phyloP scores from a whole-genome alignment of 768 basidiomycete genomes.

The Phaeotremella skinneri region DNA sequence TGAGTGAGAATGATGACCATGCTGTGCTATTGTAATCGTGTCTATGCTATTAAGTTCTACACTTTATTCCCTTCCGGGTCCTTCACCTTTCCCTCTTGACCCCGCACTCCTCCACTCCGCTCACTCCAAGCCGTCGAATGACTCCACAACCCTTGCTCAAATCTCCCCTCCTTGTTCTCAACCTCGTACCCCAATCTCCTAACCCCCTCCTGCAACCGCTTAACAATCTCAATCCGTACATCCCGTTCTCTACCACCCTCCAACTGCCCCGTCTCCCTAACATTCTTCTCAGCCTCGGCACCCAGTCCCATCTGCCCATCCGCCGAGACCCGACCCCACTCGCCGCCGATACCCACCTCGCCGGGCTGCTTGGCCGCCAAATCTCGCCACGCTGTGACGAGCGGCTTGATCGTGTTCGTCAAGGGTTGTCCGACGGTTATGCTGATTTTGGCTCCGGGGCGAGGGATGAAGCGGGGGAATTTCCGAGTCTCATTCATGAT shows the following conservation, averaged over 20 bases:
- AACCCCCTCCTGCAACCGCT: slow-evolving; percentile 53
- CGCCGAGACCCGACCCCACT: slow-evolving; percentile 30
- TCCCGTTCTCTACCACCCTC: slow-evolving; percentile 49
- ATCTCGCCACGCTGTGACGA: slow-evolving; percentile 45
- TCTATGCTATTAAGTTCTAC: neutral
- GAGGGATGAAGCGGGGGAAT: slow-evolving; percentile 70
- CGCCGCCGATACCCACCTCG: slow-evolving; percentile 37
- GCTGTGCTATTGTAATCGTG: neutral
- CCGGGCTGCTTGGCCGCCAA: slow-evolving; percentile 25
- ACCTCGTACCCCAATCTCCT: slow-evolving; percentile 40
- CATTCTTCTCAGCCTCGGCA: slow-evolving; percentile 31
- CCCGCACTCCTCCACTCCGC: neutral
- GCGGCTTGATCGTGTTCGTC: slow-evolving; percentile 41
- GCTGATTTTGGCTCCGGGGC: slow-evolving; percentile 61
- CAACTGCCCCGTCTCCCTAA: slow-evolving; percentile 30
- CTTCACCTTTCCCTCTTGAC: neutral
- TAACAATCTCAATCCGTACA: slow-evolving; percentile 61
- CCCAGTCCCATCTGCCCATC: slow-evolving; percentile 14
- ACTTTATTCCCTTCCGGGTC: too few relatives aligned
- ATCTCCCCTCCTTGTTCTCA: slow-evolving; percentile 43
- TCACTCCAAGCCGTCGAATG: slow-evolving; percentile 22
- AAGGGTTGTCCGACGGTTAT: slow-evolving; percentile 80
- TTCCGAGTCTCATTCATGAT: slow-evolving; percentile 84
- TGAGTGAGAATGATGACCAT: neutral
- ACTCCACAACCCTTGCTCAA: slow-evolving; percentile 42